Conservation (phyloP, 2,329 filamentous ascomycete species). For the Ceratocystiopsis sp. region DNA sequence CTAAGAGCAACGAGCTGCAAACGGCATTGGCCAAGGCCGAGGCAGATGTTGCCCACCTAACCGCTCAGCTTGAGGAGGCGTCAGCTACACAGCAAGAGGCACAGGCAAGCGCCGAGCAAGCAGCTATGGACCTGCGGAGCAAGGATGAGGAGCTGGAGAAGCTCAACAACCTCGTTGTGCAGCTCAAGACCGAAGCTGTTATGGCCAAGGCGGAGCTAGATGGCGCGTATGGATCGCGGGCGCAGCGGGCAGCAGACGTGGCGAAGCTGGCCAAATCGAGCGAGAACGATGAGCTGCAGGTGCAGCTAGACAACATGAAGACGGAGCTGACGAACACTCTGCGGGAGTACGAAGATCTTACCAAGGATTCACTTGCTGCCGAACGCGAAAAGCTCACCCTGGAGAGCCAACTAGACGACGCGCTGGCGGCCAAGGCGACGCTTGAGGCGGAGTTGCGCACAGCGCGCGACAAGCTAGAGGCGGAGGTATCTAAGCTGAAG, state of each 20-base stretch:
- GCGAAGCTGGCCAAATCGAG: slow-evolving; percentile 33
- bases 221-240: slow-evolving; percentile 40
- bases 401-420: slow-evolving; percentile 25
- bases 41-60: slow-evolving; percentile 20
- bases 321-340: slow-evolving; percentile 32
- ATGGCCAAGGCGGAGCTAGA: slow-evolving; percentile 45
- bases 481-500: slow-evolving; percentile 26
- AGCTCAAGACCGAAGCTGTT: slow-evolving; percentile 44
- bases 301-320: slow-evolving; percentile 32
- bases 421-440: slow-evolving; percentile 16
- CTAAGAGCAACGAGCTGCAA: slow-evolving; percentile 22
- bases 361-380: slow-evolving; percentile 30
- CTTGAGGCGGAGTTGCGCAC: slow-evolving; percentile 23
- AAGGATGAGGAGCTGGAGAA: slow-evolving; percentile 34
- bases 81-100: slow-evolving; percentile 9
- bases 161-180: slow-evolving; percentile 33
- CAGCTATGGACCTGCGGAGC: slow-evolving; percentile 27
- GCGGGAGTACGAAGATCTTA: slow-evolving; percentile 35
- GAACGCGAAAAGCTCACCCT: slow-evolving; percentile 33
- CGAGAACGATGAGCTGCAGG: slow-evolving; percentile 28
- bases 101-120: slow-evolving; percentile 14
- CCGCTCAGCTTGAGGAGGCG: slow-evolving; percentile 17
- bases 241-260: slow-evolving; percentile 40
- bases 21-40: slow-evolving; percentile 21
- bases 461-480: slow-evolving; percentile 22